Percentiles rank a stretch among this genome's conserved stretches.
Conservation (phyloP, 768 basidiomycete species). For the Mycena vitilis region DNA sequence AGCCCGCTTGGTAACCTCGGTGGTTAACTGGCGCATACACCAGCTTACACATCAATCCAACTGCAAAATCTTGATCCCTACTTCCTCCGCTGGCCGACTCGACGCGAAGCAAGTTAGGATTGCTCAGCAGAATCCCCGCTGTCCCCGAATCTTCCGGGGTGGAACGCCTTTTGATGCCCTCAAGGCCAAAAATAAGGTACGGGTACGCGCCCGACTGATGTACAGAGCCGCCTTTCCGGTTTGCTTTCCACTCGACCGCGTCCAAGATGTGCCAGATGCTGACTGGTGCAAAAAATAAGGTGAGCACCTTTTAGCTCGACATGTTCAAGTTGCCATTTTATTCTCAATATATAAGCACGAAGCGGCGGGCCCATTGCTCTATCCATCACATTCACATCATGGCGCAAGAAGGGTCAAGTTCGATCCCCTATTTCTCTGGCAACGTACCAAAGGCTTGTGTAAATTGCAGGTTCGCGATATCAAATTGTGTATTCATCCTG, state of each 20-base stretch:
- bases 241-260: too few relatives aligned
- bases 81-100: too few relatives aligned
- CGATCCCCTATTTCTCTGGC: background rate
- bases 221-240: too few relatives aligned
- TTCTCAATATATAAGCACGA: too few relatives aligned
- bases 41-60: too few relatives aligned
- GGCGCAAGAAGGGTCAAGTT: slow-evolving; percentile 19
- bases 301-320: background rate
- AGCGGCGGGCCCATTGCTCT: background rate
- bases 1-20: too few relatives aligned
- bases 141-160: slow-evolving; percentile 7
- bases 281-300: background rate
- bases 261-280: too few relatives aligned
- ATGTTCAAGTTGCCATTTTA: background rate
- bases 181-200: too few relatives aligned
- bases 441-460: slow-evolving; percentile 31
- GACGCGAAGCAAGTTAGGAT: too few relatives aligned
- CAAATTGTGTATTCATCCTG: background rate
- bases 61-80: too few relatives aligned
- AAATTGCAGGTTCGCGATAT: slow-evolving; percentile 34
- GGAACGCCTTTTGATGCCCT: too few relatives aligned
- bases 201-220: background rate
- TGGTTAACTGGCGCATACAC: too few relatives aligned
- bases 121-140: background rate
- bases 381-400: background rate